Percentiles rank a stretch among this genome's conserved stretches.
Evolutionary conservation across 2,329 filamentous ascomycete genomes (phyloP).

Genomic region (Camillea tinctor): DNA sequence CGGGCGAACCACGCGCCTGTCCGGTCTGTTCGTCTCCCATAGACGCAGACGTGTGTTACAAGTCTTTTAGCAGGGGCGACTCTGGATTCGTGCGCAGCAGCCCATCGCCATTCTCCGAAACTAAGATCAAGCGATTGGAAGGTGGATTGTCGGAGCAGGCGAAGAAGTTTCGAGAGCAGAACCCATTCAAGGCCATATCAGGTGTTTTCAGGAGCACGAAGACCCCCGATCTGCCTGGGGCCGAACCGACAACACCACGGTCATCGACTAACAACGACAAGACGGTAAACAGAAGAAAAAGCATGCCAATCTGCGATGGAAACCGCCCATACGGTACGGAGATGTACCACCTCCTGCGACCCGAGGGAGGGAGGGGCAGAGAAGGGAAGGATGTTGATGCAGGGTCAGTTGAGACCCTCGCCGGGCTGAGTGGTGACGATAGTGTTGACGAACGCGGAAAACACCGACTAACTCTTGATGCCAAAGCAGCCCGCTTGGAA

Average conservation of each 20-base stretch:
- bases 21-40: slow-evolving; percentile 14
- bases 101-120: slow-evolving; percentile 4
- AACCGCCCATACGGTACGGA: slow-evolving; percentile 8
- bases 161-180: background rate
- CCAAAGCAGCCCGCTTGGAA: slow-evolving; percentile 21
- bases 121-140: background rate
- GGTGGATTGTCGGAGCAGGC: background rate
- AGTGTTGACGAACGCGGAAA: slow-evolving; percentile 7
- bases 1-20: slow-evolving; percentile 8
- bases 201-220: slow-evolving; percentile 1
- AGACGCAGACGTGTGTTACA: slow-evolving; percentile 13
- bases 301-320: background rate
- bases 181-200: background rate
- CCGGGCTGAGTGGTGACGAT: slow-evolving; percentile 9
- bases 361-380: background rate
- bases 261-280: background rate
- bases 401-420: slow-evolving; percentile 18
- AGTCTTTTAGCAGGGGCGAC: slow-evolving; percentile 9
- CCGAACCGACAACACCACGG: background rate
- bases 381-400: background rate
- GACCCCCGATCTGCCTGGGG: background rate
- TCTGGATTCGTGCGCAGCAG: slow-evolving; percentile 12
- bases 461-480: slow-evolving; percentile 19
- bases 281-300: background rate
- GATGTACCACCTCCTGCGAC: slow-evolving; percentile 12